phyloP scores from a whole-genome alignment of 2,329 filamentous ascomycete genomes.

The Aspergillus awamori region DNA sequence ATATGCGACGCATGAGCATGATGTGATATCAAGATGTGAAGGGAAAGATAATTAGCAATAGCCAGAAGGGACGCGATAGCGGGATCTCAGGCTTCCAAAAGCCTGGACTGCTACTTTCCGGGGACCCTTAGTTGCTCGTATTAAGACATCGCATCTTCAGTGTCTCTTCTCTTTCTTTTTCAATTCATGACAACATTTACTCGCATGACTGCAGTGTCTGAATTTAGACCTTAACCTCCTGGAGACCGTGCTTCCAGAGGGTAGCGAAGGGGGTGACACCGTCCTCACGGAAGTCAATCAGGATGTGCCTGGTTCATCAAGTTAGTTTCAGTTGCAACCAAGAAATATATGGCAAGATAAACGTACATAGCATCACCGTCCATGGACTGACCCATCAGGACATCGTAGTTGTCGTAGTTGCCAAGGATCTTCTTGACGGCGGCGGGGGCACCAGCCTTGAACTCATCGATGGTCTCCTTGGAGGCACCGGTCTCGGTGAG shows the following conservation, averaged over 20 bases:
- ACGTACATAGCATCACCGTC: slow-evolving; percentile 90
- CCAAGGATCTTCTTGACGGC: slow-evolving; percentile 83
- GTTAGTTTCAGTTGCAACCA: neutral
- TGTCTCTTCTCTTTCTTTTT: slow-evolving; percentile 27
- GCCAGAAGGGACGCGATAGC: slow-evolving; percentile 22
- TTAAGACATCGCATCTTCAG: slow-evolving; percentile 13
- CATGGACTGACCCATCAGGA: slow-evolving; percentile 90
- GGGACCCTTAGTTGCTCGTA: slow-evolving; percentile 1
- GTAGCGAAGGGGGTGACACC: slow-evolving; percentile 86
- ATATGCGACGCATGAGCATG: slow-evolving; percentile 26
- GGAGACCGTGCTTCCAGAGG: slow-evolving; percentile 93
- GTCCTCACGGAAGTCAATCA: slow-evolving; percentile 98
- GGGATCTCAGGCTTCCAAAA: neutral
- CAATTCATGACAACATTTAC: slow-evolving; percentile 22
- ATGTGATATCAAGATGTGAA: slow-evolving; percentile 14
- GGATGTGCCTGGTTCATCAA: slow-evolving; percentile 65
- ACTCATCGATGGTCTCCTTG: slow-evolving; percentile 70
- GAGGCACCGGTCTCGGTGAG: slow-evolving; percentile 65
- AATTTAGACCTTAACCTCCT: slow-evolving; percentile 84
- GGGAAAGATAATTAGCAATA: slow-evolving; percentile 17
- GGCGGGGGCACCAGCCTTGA: slow-evolving; percentile 73
- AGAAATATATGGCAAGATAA: slow-evolving; percentile 2
- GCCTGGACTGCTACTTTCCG: neutral
- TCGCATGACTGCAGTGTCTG: neutral
- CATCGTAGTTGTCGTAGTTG: slow-evolving; percentile 96